Evolutionary conservation across 345 rosid genomes (phyloP).

Genomic region (Excoecaria cochinchinensis): DNA sequence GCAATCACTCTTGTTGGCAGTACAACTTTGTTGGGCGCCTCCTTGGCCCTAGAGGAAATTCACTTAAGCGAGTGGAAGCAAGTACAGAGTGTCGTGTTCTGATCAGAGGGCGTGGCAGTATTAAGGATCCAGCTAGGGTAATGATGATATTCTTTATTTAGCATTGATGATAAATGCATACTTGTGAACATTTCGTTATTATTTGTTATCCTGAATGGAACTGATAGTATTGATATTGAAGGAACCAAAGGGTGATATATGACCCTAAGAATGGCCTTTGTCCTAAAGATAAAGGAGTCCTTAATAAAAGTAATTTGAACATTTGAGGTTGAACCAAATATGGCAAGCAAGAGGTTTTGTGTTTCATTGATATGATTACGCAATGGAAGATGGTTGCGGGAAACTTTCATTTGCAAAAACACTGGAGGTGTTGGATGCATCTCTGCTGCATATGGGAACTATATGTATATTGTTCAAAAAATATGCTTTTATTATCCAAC

Average conservation of each 20-base stretch:
- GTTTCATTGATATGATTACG: background rate
- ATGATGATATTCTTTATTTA: background rate
- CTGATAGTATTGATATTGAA: background rate
- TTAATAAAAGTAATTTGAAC: background rate
- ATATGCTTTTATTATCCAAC: too few species aligned
- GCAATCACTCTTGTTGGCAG: slow-evolving; percentile 44
- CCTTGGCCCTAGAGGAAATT: slow-evolving; percentile 97
- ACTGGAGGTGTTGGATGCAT: background rate
- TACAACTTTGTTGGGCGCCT: slow-evolving; percentile 98
- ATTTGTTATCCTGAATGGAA: background rate
- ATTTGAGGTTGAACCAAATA: background rate
- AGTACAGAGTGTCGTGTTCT: slow-evolving; percentile 89
- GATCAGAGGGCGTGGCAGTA: slow-evolving; percentile 94
- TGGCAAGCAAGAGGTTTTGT: background rate
- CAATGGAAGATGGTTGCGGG: background rate
- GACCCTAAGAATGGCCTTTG: background rate
- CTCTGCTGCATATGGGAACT: background rate
- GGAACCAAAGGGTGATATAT: background rate
- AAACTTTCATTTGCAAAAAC: background rate
- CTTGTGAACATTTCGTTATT: background rate
- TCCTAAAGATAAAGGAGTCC: background rate
- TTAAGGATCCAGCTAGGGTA: slow-evolving; percentile 88
- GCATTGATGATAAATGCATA: background rate
- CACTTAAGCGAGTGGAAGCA: slow-evolving; percentile 96
- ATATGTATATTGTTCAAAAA: background rate